These are phyloP conservation scores for Neophaeococcomyces aloes DNA, from an alignment of 2,329 filamentous ascomycete genomes.

Conservation along the genomic window DNA sequence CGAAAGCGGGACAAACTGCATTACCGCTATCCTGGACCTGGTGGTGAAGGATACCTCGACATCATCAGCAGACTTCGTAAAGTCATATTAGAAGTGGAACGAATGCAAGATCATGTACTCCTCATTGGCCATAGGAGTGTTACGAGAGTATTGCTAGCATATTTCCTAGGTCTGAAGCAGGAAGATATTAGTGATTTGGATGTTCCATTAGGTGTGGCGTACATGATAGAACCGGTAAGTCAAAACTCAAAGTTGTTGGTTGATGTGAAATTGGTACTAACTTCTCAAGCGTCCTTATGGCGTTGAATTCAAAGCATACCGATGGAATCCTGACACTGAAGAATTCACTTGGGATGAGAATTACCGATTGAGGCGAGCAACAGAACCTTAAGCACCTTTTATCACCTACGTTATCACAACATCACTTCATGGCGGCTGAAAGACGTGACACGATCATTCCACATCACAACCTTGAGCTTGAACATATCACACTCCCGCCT, in stretches of 20 bases:
- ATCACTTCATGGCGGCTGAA: too few relatives aligned
- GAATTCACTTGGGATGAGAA: slow-evolving; percentile 81
- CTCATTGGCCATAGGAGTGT: slow-evolving; percentile 89
- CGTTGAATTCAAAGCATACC: slow-evolving; percentile 91
- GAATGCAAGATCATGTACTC: slow-evolving; percentile 89
- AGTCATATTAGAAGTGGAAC: slow-evolving; percentile 93
- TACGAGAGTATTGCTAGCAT: slow-evolving; percentile 83
- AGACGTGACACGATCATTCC: neutral
- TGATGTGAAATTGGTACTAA: slow-evolving; percentile 4
- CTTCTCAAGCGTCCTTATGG: slow-evolving; percentile 68
- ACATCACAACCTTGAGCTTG: neutral
- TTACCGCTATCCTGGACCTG: slow-evolving; percentile 92
- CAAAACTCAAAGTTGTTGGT: slow-evolving; percentile 2
- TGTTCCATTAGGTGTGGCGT: slow-evolving; percentile 85
- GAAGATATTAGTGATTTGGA: slow-evolving; percentile 91
- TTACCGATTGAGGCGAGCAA: slow-evolving; percentile 56
- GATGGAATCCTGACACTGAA: slow-evolving; percentile 65
- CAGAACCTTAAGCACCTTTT: slow-evolving; percentile 16
- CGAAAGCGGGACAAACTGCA: slow-evolving; percentile 79
- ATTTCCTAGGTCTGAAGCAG: slow-evolving; percentile 85
- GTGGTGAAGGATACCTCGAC: slow-evolving; percentile 91
- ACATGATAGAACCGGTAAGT: slow-evolving; percentile 70
- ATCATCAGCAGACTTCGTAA: slow-evolving; percentile 91
- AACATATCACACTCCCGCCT: neutral
- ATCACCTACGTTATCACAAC: neutral